Evolutionary conservation across 31 red algal species (phyloP), one percentile per base, ranked within the genome.

Genomic region (Odonthalia washingtoniensis): DNA sequence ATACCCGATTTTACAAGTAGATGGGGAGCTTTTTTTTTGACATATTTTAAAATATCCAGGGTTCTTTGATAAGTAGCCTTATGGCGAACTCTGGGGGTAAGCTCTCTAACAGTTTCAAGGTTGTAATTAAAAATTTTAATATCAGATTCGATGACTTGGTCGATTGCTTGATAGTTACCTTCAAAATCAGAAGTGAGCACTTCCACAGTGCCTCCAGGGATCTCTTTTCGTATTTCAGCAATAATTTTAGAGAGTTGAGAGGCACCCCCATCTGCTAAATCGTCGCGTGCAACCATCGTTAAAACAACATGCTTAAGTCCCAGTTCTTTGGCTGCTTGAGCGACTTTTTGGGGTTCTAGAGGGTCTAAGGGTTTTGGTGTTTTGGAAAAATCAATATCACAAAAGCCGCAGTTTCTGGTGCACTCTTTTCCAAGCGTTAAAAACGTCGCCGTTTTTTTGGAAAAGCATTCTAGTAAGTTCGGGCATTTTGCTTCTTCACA

Each of bases 401-500:
- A 99, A 81, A 99, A 99, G 28, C 92, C 80, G 86, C 97, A 99
- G 35, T 94, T 92, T 31, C 97, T 73, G 6, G 97, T 99, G 72
- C 97, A 99, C 17, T 94, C 96, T 49, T 99, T 94, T 12, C 97
- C 97, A 38, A 99, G 80, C 37, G 96, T 60, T 94, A 99, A 95
- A 14, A 99, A 83, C 14, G 97, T 99, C 9, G 97, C 97, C 35
- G 97, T 99, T 37, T 91, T 94, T 12, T 94, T 92, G 35, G 85
- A 86, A 94, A 94, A 99, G 80, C 97, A 99, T 36, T 96, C 97
- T 31, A 94, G 94, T 66, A 99, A 93, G 57, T 99, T 99, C 27
- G 97, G 97, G 80, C 97, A 99, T 35, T 75, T 70, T 34, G 97
- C 97, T 77, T 99, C 97, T 82, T 99, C 97, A 77, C 97, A 99